Evolutionary conservation across 768 basidiomycete species (phyloP), one percentile per base, ranked within the genome.

Genomic region (Trametes gibbosa): DNA sequence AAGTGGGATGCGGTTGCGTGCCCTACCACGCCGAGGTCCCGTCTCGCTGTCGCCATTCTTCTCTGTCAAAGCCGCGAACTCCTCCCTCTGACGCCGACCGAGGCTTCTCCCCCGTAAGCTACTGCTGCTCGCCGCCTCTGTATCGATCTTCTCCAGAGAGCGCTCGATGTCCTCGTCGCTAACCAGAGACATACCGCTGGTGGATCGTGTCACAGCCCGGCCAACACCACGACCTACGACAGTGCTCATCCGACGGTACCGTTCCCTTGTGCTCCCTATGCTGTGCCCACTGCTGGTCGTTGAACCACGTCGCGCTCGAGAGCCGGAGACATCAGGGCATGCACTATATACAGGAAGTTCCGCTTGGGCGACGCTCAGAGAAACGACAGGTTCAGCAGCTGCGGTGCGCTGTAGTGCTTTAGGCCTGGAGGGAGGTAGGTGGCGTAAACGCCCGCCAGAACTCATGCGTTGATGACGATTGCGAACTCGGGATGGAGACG

Each of bases 111-210:
- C 55, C 17, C n/a, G 35, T 2, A 39, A 27, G 17, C 37, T 19
- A 13, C 23, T 24, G n/a, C 2, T 29, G 12, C 17, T n/a, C n/a
- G n/a, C n/a, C n/a, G n/a, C 47, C n/a, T 34, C 50, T 5, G 40
- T 2, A 7, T 29, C 25, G 6, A 52, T 50, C 58, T 63, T 60
- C 37, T 63, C 63, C 50, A 63, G 32, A 6, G 63, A 60, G 17
- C 47, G 58, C 55, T 63, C 63, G 24, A 63, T 46, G 41, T 63
- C 63, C 25, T 63, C 63, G 48, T 63, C 56, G 51, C 63, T 63
- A 1, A 57, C 63, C 13, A 60, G 54, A 21, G 58, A 56, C 42
- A 52, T 35, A n/a, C 46, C 29, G 43, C 53, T 42, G 2, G 35
- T 45, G 25, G 25, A 17, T 5, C 40, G 43, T 19, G 48, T 40